A percentile compares a stretch with the other conserved stretches of the same genome.
Conservation (phyloP, 192 early-diverging fungal genomes). For the Neocallimastix lanati region DNA sequence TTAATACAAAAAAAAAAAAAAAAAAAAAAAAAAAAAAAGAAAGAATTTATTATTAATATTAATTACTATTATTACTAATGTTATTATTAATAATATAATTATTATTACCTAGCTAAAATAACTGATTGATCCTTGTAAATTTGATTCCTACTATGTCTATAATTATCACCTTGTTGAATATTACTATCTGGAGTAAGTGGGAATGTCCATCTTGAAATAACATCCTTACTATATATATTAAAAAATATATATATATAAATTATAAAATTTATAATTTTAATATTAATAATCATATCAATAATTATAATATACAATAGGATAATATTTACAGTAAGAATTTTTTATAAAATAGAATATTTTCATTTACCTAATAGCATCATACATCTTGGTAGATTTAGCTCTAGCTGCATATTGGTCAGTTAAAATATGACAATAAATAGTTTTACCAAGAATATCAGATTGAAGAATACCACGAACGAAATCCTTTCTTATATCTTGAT, state of each 20-base stretch:
- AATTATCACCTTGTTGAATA: slow-evolving; percentile 41
- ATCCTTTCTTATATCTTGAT: slow-evolving; percentile 71
- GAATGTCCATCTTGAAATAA: slow-evolving; percentile 82
- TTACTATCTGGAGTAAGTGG: slow-evolving; percentile 86
- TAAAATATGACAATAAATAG: slow-evolving; percentile 67
- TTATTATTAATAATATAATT: too few relatives aligned
- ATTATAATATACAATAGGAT: too few relatives aligned
- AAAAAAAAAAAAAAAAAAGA: too few relatives aligned
- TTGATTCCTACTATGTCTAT: slow-evolving; percentile 54
- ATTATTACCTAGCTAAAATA: slow-evolving; percentile 43
- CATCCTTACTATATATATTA: slow-evolving; percentile 41
- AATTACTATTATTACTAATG: too few relatives aligned
- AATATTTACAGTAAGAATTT: too few relatives aligned
- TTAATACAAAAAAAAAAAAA: too few relatives aligned
- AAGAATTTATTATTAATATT: too few relatives aligned
- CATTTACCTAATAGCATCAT: slow-evolving; percentile 51
- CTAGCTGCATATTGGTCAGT: slow-evolving; percentile 45
- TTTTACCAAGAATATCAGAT: slow-evolving; percentile 68
- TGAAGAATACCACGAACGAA: slow-evolving; percentile 80
- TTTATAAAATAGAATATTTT: too few relatives aligned
- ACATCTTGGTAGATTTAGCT: slow-evolving; percentile 49
- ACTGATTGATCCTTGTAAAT: slow-evolving; percentile 71
- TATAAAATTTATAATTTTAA: too few relatives aligned
- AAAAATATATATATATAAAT: neutral
- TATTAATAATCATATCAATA: too few relatives aligned